These are phyloP conservation scores for Amphicarpaea edgeworthii DNA, from an alignment of 306 rosid genomes.

Conservation along the genomic window DNA sequence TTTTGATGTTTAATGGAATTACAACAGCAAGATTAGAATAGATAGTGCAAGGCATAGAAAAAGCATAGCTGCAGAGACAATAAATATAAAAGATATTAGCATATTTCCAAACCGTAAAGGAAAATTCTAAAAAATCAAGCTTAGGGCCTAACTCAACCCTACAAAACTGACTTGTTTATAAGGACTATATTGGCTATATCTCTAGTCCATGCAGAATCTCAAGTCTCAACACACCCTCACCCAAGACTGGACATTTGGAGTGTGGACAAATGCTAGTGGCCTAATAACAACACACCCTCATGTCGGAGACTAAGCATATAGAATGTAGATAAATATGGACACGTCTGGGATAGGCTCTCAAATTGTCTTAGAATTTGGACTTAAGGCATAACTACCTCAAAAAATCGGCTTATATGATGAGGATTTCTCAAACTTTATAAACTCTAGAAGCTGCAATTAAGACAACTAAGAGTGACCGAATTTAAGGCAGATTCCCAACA, in stretches of 20 bases:
- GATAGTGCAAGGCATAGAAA: conserved; percentile 13
- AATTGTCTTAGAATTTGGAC: neutral
- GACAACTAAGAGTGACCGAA: neutral
- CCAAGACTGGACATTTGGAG: neutral
- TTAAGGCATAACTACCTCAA: neutral
- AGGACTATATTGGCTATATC: neutral
- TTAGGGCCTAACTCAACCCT: neutral
- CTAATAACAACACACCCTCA: neutral
- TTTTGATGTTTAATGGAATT: neutral
- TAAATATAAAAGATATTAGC: conserved; percentile 7
- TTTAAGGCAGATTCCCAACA: neutral
- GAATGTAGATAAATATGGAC: neutral
- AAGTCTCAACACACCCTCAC: neutral
- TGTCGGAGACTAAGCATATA: neutral
- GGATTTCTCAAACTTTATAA: neutral
- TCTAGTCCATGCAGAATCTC: neutral
- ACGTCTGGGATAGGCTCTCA: neutral
- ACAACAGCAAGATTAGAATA: neutral
- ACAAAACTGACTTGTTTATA: neutral
- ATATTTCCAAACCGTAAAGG: neutral
- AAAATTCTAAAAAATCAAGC: neutral
- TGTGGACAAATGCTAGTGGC: neutral
- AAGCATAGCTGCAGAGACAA: neutral
- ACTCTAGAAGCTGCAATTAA: neutral
- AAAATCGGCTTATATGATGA: neutral